Base-by-base conservation (phyloP, 2,329 filamentous ascomycete species). In the Penicillium verrucosum region DNA sequence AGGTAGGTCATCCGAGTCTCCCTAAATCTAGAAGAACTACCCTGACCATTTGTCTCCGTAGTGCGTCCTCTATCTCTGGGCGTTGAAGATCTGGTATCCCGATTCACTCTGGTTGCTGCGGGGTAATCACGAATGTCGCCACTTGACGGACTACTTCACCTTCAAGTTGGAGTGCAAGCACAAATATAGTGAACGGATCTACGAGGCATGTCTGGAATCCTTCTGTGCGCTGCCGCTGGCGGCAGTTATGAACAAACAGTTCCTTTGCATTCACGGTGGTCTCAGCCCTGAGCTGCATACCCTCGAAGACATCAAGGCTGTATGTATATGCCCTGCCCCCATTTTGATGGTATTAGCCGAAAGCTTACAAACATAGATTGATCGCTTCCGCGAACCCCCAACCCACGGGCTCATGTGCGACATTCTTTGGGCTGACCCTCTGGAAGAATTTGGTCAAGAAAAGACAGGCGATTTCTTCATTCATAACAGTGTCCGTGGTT, bases 121-220 rank as follows among this genome's bases (percentile, higher is more conserved):
- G 69, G 94, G 94, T 66, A 99, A 99, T 78, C 94, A 99, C 79
- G 94, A 99, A 79, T 99, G 94, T 77, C 89, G 94, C 70, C 94
- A 99, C 80, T 84, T 99, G 83, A 99, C 94, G 56, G 94, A 99
- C 74, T 99, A 99, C 82, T 99, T 99, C 79, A 99, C 94, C 60
- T 99, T 99, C 82, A 97, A 99, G 82, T 87, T 99, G 57, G 94
- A 99, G 77, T 99, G 94, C 83, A 97, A 96, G 81, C 94, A 99
- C 85, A 99, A 99, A 77, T 99, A 99, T 79, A 96, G 91, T 34
- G 94, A 97, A 79, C 85, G 85, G 62, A 85, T 99, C 58, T 99
- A 99, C 75, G 93, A 99, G 71, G 93, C 94, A 56, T 97, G 94
- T 79, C 96, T 97, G 86, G 93, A 99, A 64, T 95, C 94, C 0